These are phyloP conservation scores for Zygoascus flipseniorum DNA, from an alignment of 805 yeast species.

Conservation along the genomic window DNA sequence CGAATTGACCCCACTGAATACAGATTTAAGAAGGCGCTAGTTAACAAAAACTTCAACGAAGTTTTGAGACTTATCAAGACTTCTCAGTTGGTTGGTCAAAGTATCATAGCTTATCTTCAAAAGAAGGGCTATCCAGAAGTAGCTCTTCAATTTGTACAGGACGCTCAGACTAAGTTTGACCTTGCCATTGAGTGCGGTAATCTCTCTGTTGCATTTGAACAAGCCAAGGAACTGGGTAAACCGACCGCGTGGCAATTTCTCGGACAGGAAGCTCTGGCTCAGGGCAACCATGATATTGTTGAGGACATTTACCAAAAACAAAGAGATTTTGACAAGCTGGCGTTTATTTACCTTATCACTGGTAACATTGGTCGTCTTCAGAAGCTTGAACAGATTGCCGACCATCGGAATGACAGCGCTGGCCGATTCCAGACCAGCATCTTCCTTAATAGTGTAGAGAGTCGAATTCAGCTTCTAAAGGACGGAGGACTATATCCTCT, in stretches of 20 bases:
- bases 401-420: conserved; percentile 70
- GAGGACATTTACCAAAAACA: conserved; percentile 86
- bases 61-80: conserved; percentile 80
- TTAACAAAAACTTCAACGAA: conserved; percentile 83
- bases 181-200: conserved; percentile 92
- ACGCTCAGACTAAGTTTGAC: conserved; percentile 92
- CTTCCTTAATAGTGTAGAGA: conserved; percentile 64
- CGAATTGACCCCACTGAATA: conserved; percentile 93
- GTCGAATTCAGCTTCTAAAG: conserved; percentile 64
- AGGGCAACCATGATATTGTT: conserved; percentile 79
- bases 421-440: conserved; percentile 78
- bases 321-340: conserved; percentile 77
- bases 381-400: conserved; percentile 86
- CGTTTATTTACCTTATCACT: conserved; percentile 76
- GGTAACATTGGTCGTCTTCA: conserved; percentile 70
- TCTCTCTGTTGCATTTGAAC: conserved; percentile 74
- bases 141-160: conserved; percentile 94
- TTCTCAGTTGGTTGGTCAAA: conserved; percentile 93
- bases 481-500: conserved; percentile 77
- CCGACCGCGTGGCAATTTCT: conserved; percentile 69
- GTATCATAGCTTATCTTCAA: conserved; percentile 89
- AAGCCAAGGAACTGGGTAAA: conserved; percentile 70
- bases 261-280: conserved; percentile 77
- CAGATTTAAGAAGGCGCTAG: conserved; percentile 87
- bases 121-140: conserved; percentile 95